Evolutionary conservation across 1,139 yeast genomes (phyloP).

Genomic region (Kurtzmaniella quercitrusa): DNA sequence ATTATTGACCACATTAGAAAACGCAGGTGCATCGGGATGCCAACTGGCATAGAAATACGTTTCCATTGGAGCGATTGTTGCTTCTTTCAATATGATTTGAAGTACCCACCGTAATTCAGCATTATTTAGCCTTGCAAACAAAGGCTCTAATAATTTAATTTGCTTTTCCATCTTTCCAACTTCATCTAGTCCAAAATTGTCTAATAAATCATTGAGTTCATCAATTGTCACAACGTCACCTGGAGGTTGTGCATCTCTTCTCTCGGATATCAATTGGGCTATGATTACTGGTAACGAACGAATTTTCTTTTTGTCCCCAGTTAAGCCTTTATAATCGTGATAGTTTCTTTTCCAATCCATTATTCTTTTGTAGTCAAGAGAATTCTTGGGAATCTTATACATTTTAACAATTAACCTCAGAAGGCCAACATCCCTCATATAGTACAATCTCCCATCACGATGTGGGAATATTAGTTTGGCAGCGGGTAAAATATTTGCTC

Average conservation of each 20-base stretch:
- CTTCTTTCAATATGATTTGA: conserved; percentile 59
- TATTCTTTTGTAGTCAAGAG: conserved; percentile 32
- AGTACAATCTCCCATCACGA: conserved; percentile 51
- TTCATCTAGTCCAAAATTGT: conserved; percentile 26
- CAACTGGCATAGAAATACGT: conserved; percentile 57
- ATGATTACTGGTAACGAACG: conserved; percentile 45
- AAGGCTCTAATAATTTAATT: conserved; percentile 40
- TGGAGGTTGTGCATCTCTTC: conserved; percentile 26
- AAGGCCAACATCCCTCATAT: conserved; percentile 49
- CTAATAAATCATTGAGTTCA: conserved; percentile 56
- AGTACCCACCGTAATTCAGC: conserved; percentile 69
- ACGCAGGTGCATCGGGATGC: conserved; percentile 76
- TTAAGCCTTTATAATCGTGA: conserved; percentile 25
- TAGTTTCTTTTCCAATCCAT: conserved; percentile 38
- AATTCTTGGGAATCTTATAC: conserved; percentile 32
- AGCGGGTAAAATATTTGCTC: conserved; percentile 67
- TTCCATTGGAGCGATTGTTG: conserved; percentile 59
- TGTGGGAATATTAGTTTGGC: conserved; percentile 61
- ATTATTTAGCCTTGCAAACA: conserved; percentile 54
- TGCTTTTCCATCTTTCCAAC: conserved; percentile 38
- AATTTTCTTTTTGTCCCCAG: conserved; percentile 27
- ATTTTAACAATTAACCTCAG: conserved; percentile 39
- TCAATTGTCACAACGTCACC: conserved; percentile 43
- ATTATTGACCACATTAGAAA: conserved; percentile 66
- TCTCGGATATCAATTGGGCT: conserved; percentile 45